These are phyloP conservation scores for Tricholoma hemisulphureum DNA, from an alignment of 768 basidiomycete species.

Conservation along the genomic window DNA sequence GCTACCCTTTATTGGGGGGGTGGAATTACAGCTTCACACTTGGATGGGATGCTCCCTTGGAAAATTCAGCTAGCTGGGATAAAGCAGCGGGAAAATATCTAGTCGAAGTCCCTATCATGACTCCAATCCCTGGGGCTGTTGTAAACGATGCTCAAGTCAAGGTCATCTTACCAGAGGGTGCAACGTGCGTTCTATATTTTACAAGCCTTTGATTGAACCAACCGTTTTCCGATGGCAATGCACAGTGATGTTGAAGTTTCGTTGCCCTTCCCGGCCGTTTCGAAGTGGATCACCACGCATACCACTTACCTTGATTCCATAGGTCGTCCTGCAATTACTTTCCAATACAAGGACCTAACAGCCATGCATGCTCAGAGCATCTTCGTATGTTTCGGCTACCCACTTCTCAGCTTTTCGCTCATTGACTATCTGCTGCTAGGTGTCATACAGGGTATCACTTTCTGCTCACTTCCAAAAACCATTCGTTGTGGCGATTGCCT, in stretches of 20 bases:
- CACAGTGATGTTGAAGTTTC: conserved; percentile 75
- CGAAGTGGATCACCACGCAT: conserved; percentile 62
- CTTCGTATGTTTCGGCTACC: conserved; percentile 57
- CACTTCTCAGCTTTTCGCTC: not conserved
- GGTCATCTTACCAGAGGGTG: conserved; percentile 92
- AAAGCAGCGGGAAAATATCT: conserved; percentile 62
- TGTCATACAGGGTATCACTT: conserved; percentile 81
- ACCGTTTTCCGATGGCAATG: conserved; percentile 5
- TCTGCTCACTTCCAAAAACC: conserved; percentile 88
- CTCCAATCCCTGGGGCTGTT: conserved; percentile 73
- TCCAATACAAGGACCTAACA: conserved; percentile 73
- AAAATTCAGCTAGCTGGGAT: conserved; percentile 69
- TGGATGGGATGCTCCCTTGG: conserved; percentile 88
- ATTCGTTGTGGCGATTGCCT: conserved; percentile 68
- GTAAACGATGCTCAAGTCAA: conserved; percentile 77
- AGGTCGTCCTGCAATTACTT: conserved; percentile 77
- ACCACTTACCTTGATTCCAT: conserved; percentile 89
- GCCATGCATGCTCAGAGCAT: conserved; percentile 77
- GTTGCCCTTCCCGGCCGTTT: conserved; percentile 74
- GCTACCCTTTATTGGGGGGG: conserved; percentile 92
- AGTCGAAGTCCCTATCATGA: conserved; percentile 84
- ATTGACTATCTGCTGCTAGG: conserved; percentile 44
- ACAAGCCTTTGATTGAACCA: not conserved
- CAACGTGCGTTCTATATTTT: conserved; percentile 60
- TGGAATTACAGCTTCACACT: conserved; percentile 98